A percentile compares a stretch with the other conserved stretches of the same genome.
Evolutionary conservation across 2,329 filamentous ascomycete species (phyloP).

Genomic region (Fusarium sublunatum): DNA sequence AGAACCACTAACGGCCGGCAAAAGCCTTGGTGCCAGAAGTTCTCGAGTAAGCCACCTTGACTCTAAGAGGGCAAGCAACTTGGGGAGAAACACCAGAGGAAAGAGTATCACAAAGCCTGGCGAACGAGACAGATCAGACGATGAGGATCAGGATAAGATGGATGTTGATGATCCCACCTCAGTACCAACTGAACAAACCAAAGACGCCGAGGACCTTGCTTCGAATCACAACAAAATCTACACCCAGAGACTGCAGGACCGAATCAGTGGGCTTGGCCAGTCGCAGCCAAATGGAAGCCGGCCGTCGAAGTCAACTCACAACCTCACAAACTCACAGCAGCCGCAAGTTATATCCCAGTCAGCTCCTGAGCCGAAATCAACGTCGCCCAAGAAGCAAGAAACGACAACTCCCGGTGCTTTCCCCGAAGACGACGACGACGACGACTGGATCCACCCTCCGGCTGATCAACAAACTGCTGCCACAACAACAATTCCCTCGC

Average conservation of each 20-base stretch:
- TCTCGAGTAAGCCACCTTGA: constrained; percentile 85
- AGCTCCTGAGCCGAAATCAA: constrained; percentile 44
- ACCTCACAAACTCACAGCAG: constrained; percentile 50
- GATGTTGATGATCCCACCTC: constrained; percentile 61
- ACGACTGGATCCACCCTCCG: constrained; percentile 72
- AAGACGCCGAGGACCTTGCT: constrained; percentile 59
- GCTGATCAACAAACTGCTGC: constrained; percentile 47
- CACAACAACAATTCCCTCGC: constrained; percentile 48
- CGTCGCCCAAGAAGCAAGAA: constrained; percentile 47
- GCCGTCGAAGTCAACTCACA: constrained; percentile 61
- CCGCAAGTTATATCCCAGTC: constrained; percentile 45
- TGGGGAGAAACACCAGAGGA: constrained; percentile 77
- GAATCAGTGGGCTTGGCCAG: constrained; percentile 80
- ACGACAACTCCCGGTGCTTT: constrained; percentile 69
- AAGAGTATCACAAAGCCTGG: constrained; percentile 71
- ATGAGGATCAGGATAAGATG: constrained; percentile 64
- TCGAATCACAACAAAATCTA: constrained; percentile 81
- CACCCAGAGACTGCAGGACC: constrained; percentile 92
- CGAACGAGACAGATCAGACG: constrained; percentile 58
- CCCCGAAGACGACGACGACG: constrained; percentile 63
- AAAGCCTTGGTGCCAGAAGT: constrained; percentile 78
- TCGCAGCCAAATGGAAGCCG: constrained; percentile 62
- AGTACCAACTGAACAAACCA: constrained; percentile 44
- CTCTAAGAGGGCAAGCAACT: constrained; percentile 76
- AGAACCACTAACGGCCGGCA: constrained; percentile 86